Evolutionary conservation across 345 rosid species (phyloP), one percentile per base, ranked within the genome.

Genomic region (Pistacia atlantica): DNA sequence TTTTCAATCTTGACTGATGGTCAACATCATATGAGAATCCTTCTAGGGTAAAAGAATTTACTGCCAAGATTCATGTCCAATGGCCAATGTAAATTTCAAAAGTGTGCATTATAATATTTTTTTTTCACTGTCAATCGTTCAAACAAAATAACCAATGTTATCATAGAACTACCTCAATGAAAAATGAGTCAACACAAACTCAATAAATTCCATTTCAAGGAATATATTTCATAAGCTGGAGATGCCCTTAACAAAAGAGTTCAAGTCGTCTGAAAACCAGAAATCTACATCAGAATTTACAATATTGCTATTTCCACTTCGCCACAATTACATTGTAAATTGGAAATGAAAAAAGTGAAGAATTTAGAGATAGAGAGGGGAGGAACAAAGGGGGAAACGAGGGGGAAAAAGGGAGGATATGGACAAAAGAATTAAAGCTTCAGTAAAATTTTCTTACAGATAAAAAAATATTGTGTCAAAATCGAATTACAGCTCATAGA

Each of bases 401-500:
- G 0, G 9, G 46, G 46, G 28, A 75, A 58, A 58, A 57, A 17
- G 51, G 8, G 18, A 71, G 56, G 58, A 69, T 61, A 33, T 18
- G 75, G 28, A 62, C 56, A 56, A 38, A 80, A 75, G 71, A 80
- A 77, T 72, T 22, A 31, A 65, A 17, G 71, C 83, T 57, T 71
- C 17, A 16, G 58, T n/a, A 33, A 51, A 71, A 25, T 54, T 67
- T 9, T 45, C 76, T 78, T 73, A 28, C 48, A n/a, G 76, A 37
- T 62, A 35, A 77, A 81, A 69, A 60, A 69, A 20, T 45, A 28
- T 69, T 52, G 63, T 3, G 77, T 72, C 54, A 13, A 61, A 13
- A 37, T 4, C 16, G 49, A 51, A 58, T 31, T 51, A 33, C 17
- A 63, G 77, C 72, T 89, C 87, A 91, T 65, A 87, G 63, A 17